Base-by-base conservation (phyloP, 768 basidiomycete species). In the Tulasnella calospora region DNA sequence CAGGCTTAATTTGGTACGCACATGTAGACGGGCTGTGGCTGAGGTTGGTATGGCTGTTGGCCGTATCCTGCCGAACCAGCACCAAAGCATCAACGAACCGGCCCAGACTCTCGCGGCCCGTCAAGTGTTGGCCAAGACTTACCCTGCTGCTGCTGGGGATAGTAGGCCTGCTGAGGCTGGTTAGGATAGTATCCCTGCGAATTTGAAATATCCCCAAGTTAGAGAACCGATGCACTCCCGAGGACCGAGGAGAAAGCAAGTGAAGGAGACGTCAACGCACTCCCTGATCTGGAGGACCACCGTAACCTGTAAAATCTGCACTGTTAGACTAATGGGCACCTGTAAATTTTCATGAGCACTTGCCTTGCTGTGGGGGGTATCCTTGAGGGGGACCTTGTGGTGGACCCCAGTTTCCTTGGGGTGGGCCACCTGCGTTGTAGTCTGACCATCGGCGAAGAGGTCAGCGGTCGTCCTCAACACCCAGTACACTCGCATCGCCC, bases 111-210 rank as follows among this genome's bases (percentile, higher is more conserved):
- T 47, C 13, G 3, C 23, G 76, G 61, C 3, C 7, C 30, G 6
- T 15, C 72, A 46, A 44, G 40, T 10, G 41, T 55, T 27, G 10
- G 27, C 55, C 35, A 27, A 38, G 12, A 61, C 75, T 23, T 57
- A 78, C 69, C 41, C 21, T 70, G 41, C 27, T 55, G 41, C 27
- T 55, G 38, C 38, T 40, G 38, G 40, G 76, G 76, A 40, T 78
- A 55, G 44, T 78, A 78, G 15, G 77, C 77, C 70, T 78, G 77
- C 55, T 78, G 77, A 33, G 77, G 77, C 71, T 78, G 77, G 46
- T 73, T 78, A 47, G 77, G 77, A 72, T 78, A 78, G 71, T 78
- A 78, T 57, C 77, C 77, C 77, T 78, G 21, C 46, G 33, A 72
- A 36, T 27, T 30, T 44, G 27, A 30, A 27, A 44, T 35, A 41